Evolutionary conservation across 1,139 yeast genomes (phyloP), one percentile per base, ranked within the genome.

Genomic region (Insectozyma bohioensis): DNA sequence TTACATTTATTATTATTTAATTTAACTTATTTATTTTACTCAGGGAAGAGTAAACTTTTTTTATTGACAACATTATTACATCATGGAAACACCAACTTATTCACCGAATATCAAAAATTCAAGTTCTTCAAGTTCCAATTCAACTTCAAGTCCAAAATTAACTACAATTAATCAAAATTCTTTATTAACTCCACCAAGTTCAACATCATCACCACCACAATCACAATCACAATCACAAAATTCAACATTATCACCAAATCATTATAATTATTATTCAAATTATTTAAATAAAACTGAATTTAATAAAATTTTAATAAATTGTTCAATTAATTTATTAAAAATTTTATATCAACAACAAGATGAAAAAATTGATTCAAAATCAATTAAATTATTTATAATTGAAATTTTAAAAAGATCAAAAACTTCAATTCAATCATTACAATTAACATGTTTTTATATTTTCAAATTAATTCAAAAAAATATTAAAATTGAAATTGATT

Each of bases 331-430:
- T 36, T 54, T 68, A 37, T 46, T 67, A 28, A 63, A 62, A 37
- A 56, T 67, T 19, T 52, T 66, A 35, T 68, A 63, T 39, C 49
- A 49, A 2, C 22, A 36, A n/a, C 29, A 33, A 12, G 15, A 28
- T 18, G 12, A 15, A n/a, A 12, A 26, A 4, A 12, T 27, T 9
- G 17, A 29, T 11, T 17, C 26, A 12, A 37, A 39, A 24, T 52
- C 61, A 34, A 53, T 67, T 36, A 52, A 65, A 37, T 61, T 61
- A 36, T 85, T 78, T 47, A 64, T 84, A 29, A 68, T 75, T 40
- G 92, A 83, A 51, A 74, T 84, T 22, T 63, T 85, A 42, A 74
- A 75, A 43, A 70, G 94, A 40, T 80, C 90, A 9, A 77, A 81
- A 45, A 74, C 85, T 24, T 76, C 85, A 9, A 71, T 76, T 41